These are phyloP conservation scores for Citrus sp. DNA, from an alignment of 345 rosid genomes.

Conservation along the genomic window DNA sequence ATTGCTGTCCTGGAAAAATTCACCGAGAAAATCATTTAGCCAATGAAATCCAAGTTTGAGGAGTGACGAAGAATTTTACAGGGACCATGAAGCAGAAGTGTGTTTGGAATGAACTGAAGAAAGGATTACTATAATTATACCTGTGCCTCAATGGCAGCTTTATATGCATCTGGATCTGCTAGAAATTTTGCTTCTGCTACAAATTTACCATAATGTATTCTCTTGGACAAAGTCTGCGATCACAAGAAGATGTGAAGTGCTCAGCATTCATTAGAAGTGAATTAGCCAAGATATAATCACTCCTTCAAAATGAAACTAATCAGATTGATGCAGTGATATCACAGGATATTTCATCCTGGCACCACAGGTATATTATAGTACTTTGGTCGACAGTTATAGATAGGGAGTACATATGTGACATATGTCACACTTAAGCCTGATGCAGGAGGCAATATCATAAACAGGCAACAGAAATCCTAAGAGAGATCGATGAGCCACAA, in stretches of 20 bases:
- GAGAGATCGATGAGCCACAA: not conserved
- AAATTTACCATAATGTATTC: slow-evolving; percentile 92
- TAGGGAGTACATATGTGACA: not conserved
- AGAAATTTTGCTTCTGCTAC: slow-evolving; percentile 92
- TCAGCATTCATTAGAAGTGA: not conserved
- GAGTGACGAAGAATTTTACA: not conserved
- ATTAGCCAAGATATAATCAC: not conserved
- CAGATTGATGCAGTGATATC: not conserved
- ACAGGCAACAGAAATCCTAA: not conserved
- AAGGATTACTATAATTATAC: slow-evolving; percentile 28
- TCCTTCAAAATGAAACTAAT: not conserved
- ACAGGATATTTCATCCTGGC: not conserved
- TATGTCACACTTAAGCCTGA: not conserved
- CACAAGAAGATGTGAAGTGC: not conserved
- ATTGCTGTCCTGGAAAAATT: slow-evolving; percentile 42
- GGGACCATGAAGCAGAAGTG: not conserved
- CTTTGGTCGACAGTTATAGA: not conserved
- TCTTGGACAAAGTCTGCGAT: slow-evolving; percentile 78
- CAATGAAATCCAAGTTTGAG: not conserved
- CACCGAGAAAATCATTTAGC: not conserved
- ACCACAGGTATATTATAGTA: not conserved
- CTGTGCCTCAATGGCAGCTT: slow-evolving; percentile 67
- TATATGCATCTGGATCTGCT: slow-evolving; percentile 61
- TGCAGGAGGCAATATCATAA: not conserved
- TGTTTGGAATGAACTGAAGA: not conserved